Percentiles rank a stretch among this genome's conserved stretches.
These are phyloP conservation scores for Dunaliella primolecta DNA, from an alignment of 139 green algal species.

Conservation along the genomic window DNA sequence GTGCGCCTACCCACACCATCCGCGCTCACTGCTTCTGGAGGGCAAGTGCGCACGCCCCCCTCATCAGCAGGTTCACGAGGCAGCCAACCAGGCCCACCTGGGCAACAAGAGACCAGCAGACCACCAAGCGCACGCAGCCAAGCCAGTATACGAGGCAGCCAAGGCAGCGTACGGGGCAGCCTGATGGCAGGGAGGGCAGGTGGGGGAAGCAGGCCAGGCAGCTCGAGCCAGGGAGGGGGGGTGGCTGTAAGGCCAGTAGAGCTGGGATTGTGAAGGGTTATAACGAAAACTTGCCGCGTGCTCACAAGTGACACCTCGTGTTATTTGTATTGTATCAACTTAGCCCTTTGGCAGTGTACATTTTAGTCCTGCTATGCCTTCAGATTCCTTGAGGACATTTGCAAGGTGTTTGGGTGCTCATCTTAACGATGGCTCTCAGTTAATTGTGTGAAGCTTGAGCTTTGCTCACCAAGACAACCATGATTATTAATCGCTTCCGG, in stretches of 20 bases:
- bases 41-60: background rate
- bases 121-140: background rate
- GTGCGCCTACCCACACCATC: constrained; percentile 28
- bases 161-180: background rate
- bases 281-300: too few relatives aligned
- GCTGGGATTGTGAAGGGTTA: background rate
- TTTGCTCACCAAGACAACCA: too few relatives aligned
- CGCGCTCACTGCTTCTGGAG: background rate
- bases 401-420: too few relatives aligned
- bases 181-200: background rate
- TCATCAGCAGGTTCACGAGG: background rate
- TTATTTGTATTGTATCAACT: too few relatives aligned
- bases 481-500: too few relatives aligned
- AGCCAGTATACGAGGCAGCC: background rate
- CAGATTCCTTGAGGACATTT: too few relatives aligned
- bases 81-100: background rate
- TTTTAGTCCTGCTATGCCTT: too few relatives aligned
- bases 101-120: background rate
- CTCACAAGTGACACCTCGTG: too few relatives aligned
- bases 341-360: too few relatives aligned
- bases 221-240: too few relatives aligned
- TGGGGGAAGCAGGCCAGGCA: background rate
- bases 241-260: background rate
- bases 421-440: too few relatives aligned
- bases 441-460: too few relatives aligned